Evolutionary conservation across 1,284 basidiomycete species (phyloP).

Genomic region (Apiotrichum mycotoxinovorans): DNA sequence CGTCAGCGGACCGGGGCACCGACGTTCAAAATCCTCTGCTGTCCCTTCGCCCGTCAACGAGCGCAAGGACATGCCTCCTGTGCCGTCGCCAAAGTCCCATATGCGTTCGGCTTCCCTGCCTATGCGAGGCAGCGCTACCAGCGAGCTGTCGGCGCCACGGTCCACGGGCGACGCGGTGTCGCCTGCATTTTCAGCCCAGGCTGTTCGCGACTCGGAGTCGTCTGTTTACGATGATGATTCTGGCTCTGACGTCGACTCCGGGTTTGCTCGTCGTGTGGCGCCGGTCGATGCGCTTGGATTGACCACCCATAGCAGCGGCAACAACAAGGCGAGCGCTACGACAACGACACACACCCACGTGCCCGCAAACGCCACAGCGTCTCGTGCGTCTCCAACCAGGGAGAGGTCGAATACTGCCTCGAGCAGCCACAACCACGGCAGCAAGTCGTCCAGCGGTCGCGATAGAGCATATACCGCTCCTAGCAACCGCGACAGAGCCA

Average conservation of each 20-base stretch:
- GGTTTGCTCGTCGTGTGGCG: slow-evolving; percentile 4
- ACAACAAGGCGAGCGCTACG: background rate
- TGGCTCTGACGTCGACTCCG: slow-evolving; percentile 14
- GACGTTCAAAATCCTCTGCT: slow-evolving; percentile 33
- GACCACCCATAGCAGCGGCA: background rate
- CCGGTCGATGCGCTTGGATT: background rate
- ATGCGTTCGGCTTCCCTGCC: slow-evolving; percentile 38
- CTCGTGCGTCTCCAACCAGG: background rate
- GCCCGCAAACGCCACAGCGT: too few relatives aligned
- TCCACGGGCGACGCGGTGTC: background rate
- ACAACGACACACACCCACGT: too few relatives aligned
- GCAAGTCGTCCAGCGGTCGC: background rate
- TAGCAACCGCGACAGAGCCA: background rate
- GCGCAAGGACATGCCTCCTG: background rate
- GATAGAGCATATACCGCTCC: background rate
- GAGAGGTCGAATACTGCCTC: background rate
- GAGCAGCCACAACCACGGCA: background rate
- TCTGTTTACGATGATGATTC: slow-evolving; percentile 15
- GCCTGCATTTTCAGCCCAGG: background rate
- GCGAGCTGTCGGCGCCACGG: background rate
- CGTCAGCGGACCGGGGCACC: slow-evolving; percentile 5
- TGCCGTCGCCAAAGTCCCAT: slow-evolving; percentile 18
- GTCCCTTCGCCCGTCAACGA: slow-evolving; percentile 7
- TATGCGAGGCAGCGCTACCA: slow-evolving; percentile 14
- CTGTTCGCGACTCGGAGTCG: background rate